A percentile compares a stretch with the other conserved stretches of the same genome.
These are phyloP conservation scores for Plasmodium gonderi DNA, from an alignment of 169 alveolate species.

Conservation along the genomic window DNA sequence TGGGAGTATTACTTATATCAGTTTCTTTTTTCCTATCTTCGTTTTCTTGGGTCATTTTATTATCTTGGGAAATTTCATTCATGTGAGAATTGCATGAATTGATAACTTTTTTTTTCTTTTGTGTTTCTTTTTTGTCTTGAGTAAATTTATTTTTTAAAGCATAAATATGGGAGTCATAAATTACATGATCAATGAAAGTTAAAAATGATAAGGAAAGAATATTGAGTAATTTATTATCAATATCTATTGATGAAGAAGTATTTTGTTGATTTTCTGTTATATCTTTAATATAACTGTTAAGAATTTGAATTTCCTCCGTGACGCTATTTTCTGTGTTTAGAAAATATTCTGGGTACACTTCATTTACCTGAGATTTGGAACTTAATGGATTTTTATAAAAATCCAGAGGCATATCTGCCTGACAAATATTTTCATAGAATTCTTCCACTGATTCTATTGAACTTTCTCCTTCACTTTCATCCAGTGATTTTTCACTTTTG, in stretches of 20 bases:
- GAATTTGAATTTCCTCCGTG: conserved; percentile 51
- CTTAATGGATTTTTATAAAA: conserved; percentile 57
- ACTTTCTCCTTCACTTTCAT: conserved; percentile 47
- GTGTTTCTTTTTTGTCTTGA: not conserved
- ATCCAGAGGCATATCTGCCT: conserved; percentile 26
- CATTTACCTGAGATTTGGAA: not conserved
- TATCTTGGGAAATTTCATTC: not conserved
- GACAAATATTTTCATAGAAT: conserved; percentile 53
- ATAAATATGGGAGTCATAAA: conserved; percentile 64
- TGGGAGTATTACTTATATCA: not conserved
- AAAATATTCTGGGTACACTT: not conserved
- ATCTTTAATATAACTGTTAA: conserved; percentile 49
- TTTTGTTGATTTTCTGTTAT: conserved; percentile 14
- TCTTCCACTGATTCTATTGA: conserved; percentile 35
- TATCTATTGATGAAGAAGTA: conserved; percentile 8
- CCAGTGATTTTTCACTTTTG: conserved; percentile 63
- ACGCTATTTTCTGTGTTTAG: conserved; percentile 23
- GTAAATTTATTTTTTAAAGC: conserved; percentile 15
- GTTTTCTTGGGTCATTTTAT: not conserved
- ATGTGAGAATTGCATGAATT: not conserved
- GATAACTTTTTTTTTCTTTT: not conserved
- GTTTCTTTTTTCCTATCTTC: not conserved
- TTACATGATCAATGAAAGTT: conserved; percentile 66
- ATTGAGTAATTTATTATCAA: conserved; percentile 64
- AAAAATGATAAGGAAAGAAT: conserved; percentile 56